Evolutionary conservation across 163 green algal species (phyloP), one percentile per base, ranked within the genome.

Genomic region (Coccomyxa subellipsoidea): DNA sequence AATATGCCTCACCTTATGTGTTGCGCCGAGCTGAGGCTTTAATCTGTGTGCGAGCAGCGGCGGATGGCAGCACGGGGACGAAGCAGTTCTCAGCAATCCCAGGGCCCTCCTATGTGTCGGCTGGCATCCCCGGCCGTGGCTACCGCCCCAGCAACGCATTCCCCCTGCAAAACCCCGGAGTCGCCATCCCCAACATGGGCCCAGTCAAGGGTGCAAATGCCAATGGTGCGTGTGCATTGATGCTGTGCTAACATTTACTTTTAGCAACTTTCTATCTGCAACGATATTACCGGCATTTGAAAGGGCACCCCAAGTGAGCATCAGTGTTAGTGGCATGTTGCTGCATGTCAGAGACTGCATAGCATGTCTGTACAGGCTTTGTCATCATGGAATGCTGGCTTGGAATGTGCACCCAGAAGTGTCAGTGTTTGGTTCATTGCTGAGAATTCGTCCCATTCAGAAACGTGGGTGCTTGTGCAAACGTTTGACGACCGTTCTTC

Each of bases 81-180:
- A 37, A 59, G 37, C 76, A 80, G 76, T 80, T 80, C 29, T 4
- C 37, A 9, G 31, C 9, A 9, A 80, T 80, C 15, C 38, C 76
- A 40, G 76, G 76, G 29, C 76, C 76, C 8, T 29, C 76, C 18
- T 80, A 70, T 7, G 76, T 80, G 37, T 54, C 31, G 3, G 76
- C 29, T 7, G 36, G 29, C 39, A 12, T 38, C 29, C 37, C 76
- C 10, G 76, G 76, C 38, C 29, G 36, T 3, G 76, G 76, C 38
- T 32, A 59, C 29, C 76, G 29, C 38, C 31, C 36, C 25, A 3
- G 18, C 38, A 80, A 80, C 7, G n/a, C 39, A 34, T 39, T 39
- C 76, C 40, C 34, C 1, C 37, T 69, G 37, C 31, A 38, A 3
- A 59, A 66, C 76, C 27, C 38, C 6, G 38, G 15, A 35, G 38